Conservation (phyloP, 1,284 basidiomycete species). For the Malassezia psittaci region DNA sequence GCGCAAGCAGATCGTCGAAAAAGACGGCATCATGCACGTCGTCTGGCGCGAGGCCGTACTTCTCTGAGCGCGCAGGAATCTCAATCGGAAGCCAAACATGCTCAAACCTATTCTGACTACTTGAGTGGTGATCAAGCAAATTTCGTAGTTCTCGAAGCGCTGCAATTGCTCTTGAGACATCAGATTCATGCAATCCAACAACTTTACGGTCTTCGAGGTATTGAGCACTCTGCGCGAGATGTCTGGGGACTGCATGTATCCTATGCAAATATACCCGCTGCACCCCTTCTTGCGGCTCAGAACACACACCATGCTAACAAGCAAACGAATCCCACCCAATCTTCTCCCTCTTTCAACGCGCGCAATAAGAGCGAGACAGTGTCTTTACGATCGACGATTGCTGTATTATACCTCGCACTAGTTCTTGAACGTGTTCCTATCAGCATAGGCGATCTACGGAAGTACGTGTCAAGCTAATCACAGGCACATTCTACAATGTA, state of each 20-base stretch:
- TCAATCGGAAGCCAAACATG: not conserved
- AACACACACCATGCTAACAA: not conserved
- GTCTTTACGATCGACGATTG: conserved; percentile 11
- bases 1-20: conserved; percentile 3
- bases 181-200: conserved; percentile 19
- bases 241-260: conserved; percentile 24
- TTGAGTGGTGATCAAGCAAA: conserved; percentile 5
- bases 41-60: conserved; percentile 3
- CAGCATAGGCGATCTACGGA: conserved; percentile 11
- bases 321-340: not conserved
- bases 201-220: not conserved
- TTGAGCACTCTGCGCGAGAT: conserved; percentile 17
- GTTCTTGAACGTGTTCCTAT: conserved; percentile 11
- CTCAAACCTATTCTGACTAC: not conserved
- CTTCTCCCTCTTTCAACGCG: not conserved
- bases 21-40: not conserved
- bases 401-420: conserved; percentile 12
- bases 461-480: conserved; percentile 1
- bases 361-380: conserved; percentile 4
- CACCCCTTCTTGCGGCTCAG: conserved; percentile 9
- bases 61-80: conserved; percentile 6
- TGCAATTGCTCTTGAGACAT: conserved; percentile 24
- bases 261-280: not conserved
- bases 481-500: conserved; percentile 10
- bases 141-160: conserved; percentile 16